A percentile compares a stretch with the other conserved stretches of the same genome.
These are phyloP conservation scores for Vachellia collinsii DNA, from an alignment of 306 rosid species.

Conservation along the genomic window DNA sequence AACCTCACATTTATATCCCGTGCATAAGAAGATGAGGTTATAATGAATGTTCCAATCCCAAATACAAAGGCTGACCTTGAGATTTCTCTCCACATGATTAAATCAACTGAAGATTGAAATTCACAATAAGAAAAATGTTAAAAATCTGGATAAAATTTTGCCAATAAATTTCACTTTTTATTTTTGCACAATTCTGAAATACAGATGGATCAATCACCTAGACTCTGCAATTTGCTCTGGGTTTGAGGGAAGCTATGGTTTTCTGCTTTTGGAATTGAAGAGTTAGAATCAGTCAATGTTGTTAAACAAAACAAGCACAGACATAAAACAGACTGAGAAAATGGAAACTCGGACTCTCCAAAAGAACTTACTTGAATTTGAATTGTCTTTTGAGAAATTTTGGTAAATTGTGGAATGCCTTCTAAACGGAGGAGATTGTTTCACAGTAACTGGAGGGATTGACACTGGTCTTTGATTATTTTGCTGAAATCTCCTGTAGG, in stretches of 20 bases:
- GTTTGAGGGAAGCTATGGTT: slow-evolving; percentile 58
- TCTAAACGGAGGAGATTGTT: slow-evolving; percentile 49
- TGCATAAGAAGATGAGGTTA: slow-evolving; percentile 71
- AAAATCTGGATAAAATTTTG: slow-evolving; percentile 8
- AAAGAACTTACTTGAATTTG: slow-evolving; percentile 51
- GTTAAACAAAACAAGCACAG: not conserved
- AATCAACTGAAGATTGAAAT: slow-evolving; percentile 60
- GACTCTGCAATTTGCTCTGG: slow-evolving; percentile 77
- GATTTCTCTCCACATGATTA: slow-evolving; percentile 88
- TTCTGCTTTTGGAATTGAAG: slow-evolving; percentile 47
- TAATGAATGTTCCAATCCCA: slow-evolving; percentile 71
- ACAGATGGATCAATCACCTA: slow-evolving; percentile 56
- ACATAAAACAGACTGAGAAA: not conserved
- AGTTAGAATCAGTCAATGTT: slow-evolving; percentile 13
- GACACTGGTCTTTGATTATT: slow-evolving; percentile 43
- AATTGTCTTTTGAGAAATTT: slow-evolving; percentile 42
- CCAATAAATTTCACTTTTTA: slow-evolving; percentile 12
- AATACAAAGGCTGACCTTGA: slow-evolving; percentile 81
- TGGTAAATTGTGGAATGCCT: slow-evolving; percentile 49
- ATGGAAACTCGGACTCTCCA: not conserved
- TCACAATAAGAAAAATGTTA: slow-evolving; percentile 14
- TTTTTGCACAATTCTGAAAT: slow-evolving; percentile 5
- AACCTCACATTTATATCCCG: slow-evolving; percentile 78
- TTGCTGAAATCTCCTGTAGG: slow-evolving; percentile 47
- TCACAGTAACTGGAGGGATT: slow-evolving; percentile 41